Evolutionary conservation across 1,284 basidiomycete species (phyloP).

Genomic region (Naganishia sp.): DNA sequence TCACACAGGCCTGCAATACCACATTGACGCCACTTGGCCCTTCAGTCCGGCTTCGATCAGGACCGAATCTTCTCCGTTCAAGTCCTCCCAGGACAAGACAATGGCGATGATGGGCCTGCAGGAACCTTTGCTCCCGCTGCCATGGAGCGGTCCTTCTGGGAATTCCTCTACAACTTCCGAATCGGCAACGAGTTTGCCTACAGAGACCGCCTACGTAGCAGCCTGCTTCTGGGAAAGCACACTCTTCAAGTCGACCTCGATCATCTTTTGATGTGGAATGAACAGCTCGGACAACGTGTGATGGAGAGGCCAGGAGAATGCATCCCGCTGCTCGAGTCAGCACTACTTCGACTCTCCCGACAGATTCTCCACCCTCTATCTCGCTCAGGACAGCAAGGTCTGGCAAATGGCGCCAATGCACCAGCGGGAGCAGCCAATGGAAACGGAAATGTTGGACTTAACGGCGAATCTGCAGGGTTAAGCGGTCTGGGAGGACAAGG

Average conservation of each 20-base stretch:
- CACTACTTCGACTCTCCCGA: conserved; percentile 77
- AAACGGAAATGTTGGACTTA: conserved; percentile 55
- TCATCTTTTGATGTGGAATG: conserved; percentile 87
- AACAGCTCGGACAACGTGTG: conserved; percentile 86
- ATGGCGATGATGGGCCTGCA: conserved; percentile 41
- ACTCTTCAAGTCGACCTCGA: conserved; percentile 89
- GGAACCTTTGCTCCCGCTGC: conserved; percentile 69
- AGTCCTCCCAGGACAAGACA: conserved; percentile 63
- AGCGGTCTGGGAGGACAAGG: conserved; percentile 36
- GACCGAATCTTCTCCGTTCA: conserved; percentile 74
- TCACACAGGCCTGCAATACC: no score
- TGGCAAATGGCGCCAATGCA: conserved; percentile 6
- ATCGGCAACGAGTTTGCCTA: conserved; percentile 87
- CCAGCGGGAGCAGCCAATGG: conserved; percentile 27
- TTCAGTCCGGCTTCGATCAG: conserved; percentile 22
- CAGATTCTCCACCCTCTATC: conserved; percentile 72
- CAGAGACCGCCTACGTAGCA: conserved; percentile 85
- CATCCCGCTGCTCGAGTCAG: conserved; percentile 88
- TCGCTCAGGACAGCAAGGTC: conserved; percentile 31
- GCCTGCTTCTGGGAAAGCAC: conserved; percentile 85
- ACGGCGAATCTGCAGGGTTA: conserved; percentile 20
- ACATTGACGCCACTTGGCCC: not conserved
- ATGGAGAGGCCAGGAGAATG: conserved; percentile 88
- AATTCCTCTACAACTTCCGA: conserved; percentile 83
- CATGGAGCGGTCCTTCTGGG: conserved; percentile 73